Conservation (phyloP, 306 rosid genomes). For the Pueraria montana region DNA sequence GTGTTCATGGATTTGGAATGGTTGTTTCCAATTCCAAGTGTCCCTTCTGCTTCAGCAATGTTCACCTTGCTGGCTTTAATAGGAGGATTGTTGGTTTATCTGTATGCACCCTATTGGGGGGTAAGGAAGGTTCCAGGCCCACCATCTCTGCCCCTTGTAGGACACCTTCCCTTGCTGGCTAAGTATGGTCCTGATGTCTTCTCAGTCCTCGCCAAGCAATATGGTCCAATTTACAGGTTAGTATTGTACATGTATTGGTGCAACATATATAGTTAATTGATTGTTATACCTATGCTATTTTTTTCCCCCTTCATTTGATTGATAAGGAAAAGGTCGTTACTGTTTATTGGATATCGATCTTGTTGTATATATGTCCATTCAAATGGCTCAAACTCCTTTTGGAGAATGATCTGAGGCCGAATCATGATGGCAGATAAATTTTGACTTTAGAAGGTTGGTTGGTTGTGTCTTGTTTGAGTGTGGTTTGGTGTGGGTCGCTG, state of each 20-base stretch:
- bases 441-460: neutral
- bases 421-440: conserved; percentile 11
- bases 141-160: conserved; percentile 75
- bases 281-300: neutral
- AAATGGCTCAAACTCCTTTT: neutral
- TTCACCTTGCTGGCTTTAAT: conserved; percentile 58
- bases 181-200: conserved; percentile 88
- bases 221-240: conserved; percentile 96
- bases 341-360: neutral
- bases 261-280: neutral
- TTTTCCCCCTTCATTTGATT: neutral
- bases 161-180: conserved; percentile 92
- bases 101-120: conserved; percentile 81
- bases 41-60: conserved; percentile 47
- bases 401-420: neutral
- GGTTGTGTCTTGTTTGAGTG: neutral
- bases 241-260: neutral
- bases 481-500: neutral
- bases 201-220: conserved; percentile 87
- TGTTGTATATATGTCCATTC: neutral
- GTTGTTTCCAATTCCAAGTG: conserved; percentile 28
- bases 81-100: conserved; percentile 64
- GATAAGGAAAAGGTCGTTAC: neutral
- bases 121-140: conserved; percentile 94
- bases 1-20: conserved; percentile 50